Base-by-base conservation (phyloP, 2,329 filamentous ascomycete genomes). In the Neonectria sp. region DNA sequence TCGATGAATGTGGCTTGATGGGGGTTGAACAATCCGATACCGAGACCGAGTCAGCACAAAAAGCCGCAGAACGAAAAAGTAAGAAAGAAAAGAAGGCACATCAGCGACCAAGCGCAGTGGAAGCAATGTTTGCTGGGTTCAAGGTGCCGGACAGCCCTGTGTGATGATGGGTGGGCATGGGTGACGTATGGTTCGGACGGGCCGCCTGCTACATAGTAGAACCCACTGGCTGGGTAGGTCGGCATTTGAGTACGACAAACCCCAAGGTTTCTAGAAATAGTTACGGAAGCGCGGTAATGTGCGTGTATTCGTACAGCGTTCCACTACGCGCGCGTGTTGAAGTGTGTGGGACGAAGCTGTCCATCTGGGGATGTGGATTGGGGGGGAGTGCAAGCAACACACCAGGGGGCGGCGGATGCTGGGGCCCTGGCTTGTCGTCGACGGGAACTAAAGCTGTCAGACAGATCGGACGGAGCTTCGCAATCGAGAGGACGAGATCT, bases 121-220 rank as follows among this genome's bases (percentile, higher is more conserved):
- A 40, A 40, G 37, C 37, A 40, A n/a, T 15, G 6, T n/a, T n/a
- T 40, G 3, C 35, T 40, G 35, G 31, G 35, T 40, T 40, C 35
- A 40, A 40, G 35, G 35, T 40, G 35, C 17, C 35, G 13, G 17
- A 40, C 35, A 40, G 17, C 35, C 35, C 35, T 40, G 35, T 7
- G 15, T n/a, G 35, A 17, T 40, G n/a, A n/a, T n/a, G n/a, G n/a
- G n/a, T n/a, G 37, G 37, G 15, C 15, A 40, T 6, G 15, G 37
- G 64, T 73, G 73, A 73, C 73, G 73, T 75, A 72, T 66, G 31
- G 53, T 35, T 35, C 51, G 51, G 31, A 24, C 31, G 24, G 33
- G n/a, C 29, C 31, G 29, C 11, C 11, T 33, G 29, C 31, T 25
- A n/a, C n/a, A n/a, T n/a, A n/a, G n/a, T n/a, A 12, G 31, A 35